Conservation (phyloP, 345 rosid species). For the Rhizophora apiculata region DNA sequence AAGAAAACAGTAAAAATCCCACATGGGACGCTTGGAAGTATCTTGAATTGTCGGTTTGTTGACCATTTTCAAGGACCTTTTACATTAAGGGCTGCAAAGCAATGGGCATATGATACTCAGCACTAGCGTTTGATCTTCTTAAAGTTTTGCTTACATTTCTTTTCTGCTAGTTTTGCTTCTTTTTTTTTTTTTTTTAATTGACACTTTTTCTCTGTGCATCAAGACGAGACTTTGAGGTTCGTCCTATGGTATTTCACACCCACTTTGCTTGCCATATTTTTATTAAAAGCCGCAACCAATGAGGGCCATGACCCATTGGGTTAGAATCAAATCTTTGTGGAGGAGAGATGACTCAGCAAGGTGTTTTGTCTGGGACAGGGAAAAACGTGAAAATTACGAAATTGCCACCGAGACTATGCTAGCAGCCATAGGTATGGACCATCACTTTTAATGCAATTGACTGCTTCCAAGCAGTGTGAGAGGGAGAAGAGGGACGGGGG, state of each 20-base stretch:
- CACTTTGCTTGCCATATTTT: neutral
- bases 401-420: neutral
- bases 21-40: slow-evolving; percentile 64
- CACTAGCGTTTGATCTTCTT: slow-evolving; percentile 24
- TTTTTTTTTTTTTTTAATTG: slow-evolving; percentile 1
- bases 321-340: slow-evolving; percentile 20
- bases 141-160: slow-evolving; percentile 1
- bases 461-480: neutral
- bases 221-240: slow-evolving; percentile 6
- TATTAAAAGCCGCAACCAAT: neutral
- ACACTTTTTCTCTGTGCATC: slow-evolving; percentile 12
- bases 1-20: slow-evolving; percentile 27
- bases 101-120: slow-evolving; percentile 33
- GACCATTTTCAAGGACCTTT: slow-evolving; percentile 20
- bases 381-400: neutral
- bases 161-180: slow-evolving; percentile 1
- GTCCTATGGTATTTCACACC: slow-evolving; percentile 16
- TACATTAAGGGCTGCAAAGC: slow-evolving; percentile 48
- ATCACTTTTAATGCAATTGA: neutral
- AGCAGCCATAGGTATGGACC: neutral
- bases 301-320: too few relatives aligned
- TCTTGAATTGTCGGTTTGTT: slow-evolving; percentile 48
- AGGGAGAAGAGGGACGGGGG: too few relatives aligned
- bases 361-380: neutral
- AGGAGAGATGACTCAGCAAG: slow-evolving; percentile 4